Conservation (phyloP, 2,329 filamentous ascomycete species). For the Cercospora zeina region DNA sequence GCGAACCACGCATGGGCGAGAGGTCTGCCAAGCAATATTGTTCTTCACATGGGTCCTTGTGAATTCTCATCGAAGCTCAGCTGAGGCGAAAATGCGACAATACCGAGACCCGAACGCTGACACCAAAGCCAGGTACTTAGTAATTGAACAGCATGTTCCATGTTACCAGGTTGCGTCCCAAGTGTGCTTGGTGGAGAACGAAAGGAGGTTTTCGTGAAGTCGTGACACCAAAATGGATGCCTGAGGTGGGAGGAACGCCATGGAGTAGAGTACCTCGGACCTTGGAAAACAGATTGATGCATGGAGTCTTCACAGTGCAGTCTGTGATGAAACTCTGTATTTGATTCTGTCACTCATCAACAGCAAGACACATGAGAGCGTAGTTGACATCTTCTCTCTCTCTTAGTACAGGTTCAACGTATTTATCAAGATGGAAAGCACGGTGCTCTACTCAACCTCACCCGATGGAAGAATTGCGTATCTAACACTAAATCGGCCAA, state of each 20-base stretch:
- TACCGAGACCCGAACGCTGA: background rate
- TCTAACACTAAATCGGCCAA: conserved; percentile 17
- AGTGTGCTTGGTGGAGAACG: background rate
- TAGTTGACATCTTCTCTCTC: background rate
- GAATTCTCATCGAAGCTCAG: background rate
- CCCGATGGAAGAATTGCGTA: conserved; percentile 13
- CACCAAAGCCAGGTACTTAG: background rate
- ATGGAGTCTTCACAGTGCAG: background rate
- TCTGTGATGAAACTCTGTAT: background rate
- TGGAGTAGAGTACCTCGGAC: background rate
- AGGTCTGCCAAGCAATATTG: background rate
- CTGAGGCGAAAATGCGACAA: background rate
- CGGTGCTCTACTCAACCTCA: conserved; percentile 17
- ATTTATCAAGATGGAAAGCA: background rate
- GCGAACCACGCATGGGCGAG: background rate
- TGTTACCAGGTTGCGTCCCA: background rate
- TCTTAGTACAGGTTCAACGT: background rate
- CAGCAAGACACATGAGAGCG: background rate
- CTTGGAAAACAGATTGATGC: background rate
- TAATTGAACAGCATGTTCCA: background rate
- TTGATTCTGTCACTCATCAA: background rate
- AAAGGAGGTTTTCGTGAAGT: background rate
- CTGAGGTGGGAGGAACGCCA: background rate
- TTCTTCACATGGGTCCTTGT: background rate
- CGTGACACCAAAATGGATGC: background rate